These are phyloP conservation scores for Taphrina wiesneri DNA, from an alignment of 1,139 yeast species.

Conservation along the genomic window DNA sequence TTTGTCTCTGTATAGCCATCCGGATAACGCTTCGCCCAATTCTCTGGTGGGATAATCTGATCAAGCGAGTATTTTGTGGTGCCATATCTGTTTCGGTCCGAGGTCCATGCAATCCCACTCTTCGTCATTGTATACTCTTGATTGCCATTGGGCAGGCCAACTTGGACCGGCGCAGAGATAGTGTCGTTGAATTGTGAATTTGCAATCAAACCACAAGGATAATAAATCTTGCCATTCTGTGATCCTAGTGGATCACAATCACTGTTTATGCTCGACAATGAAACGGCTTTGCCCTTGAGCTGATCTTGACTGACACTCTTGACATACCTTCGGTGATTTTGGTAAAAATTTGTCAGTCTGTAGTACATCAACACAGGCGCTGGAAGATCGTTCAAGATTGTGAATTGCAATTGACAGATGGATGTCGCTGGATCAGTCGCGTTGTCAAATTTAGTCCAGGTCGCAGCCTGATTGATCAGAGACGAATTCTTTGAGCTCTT, in stretches of 20 bases:
- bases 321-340: constrained; percentile 91
- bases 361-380: constrained; percentile 80
- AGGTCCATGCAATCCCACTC: constrained; percentile 80
- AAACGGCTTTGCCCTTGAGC: constrained; percentile 70
- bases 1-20: constrained; percentile 82
- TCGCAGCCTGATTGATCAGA: constrained; percentile 12
- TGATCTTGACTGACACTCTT: constrained; percentile 90
- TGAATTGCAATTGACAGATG: constrained; percentile 76
- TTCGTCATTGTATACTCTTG: constrained; percentile 54
- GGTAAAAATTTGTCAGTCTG: constrained; percentile 77
- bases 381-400: constrained; percentile 70
- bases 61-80: constrained; percentile 69
- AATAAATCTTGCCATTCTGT: constrained; percentile 56
- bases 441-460: constrained; percentile 19
- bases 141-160: constrained; percentile 49
- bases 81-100: constrained; percentile 75
- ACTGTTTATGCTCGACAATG: constrained; percentile 58
- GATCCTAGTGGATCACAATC: constrained; percentile 83
- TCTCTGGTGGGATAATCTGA: constrained; percentile 92
- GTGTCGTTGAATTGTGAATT: constrained; percentile 92
- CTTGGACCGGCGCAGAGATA: constrained; percentile 55
- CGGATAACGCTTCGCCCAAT: constrained; percentile 84
- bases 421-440: constrained; percentile 48
- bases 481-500: constrained; percentile 17
- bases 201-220: constrained; percentile 96